These are phyloP conservation scores for Candida saitoana DNA, from an alignment of 805 yeast genomes.

Conservation along the genomic window DNA sequence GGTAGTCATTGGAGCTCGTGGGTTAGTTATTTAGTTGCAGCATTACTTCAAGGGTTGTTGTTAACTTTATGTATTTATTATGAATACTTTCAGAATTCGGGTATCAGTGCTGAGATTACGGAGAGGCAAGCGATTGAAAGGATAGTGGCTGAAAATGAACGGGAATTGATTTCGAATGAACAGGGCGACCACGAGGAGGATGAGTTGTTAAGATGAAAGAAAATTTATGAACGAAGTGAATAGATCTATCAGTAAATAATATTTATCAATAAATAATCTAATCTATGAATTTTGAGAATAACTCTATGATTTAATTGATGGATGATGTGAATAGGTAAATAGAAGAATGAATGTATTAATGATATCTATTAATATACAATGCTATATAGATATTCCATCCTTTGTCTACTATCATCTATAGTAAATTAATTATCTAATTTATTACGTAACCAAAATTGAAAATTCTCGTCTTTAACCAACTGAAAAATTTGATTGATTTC, in stretches of 20 bases:
- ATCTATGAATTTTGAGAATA: too few relatives aligned
- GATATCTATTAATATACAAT: too few relatives aligned
- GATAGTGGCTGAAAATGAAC: conserved; percentile 25
- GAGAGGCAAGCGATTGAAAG: conserved; percentile 29
- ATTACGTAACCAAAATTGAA: conserved; percentile 1
- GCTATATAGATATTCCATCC: too few relatives aligned
- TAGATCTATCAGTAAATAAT: too few relatives aligned
- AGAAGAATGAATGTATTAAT: too few relatives aligned
- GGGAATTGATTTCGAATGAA: conserved; percentile 4
- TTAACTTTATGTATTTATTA: conserved; percentile 59
- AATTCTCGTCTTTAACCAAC: too few relatives aligned
- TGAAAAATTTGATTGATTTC: conserved; percentile 2
- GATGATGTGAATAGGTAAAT: too few relatives aligned
- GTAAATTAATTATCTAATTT: too few relatives aligned
- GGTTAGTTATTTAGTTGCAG: conserved; percentile 75
- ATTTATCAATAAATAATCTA: too few relatives aligned
- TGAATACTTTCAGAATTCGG: conserved; percentile 24
- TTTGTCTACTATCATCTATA: too few relatives aligned
- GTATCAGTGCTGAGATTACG: conserved; percentile 19
- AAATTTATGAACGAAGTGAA: too few relatives aligned
- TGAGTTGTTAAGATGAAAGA: conserved; percentile 2
- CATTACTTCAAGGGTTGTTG: conserved; percentile 58
- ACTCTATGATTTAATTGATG: too few relatives aligned
- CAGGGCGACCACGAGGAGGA: conserved; percentile 1
- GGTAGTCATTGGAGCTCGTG: conserved; percentile 86